A percentile compares a stretch with the other conserved stretches of the same genome.
Evolutionary conservation across 2,329 filamentous ascomycete genomes (phyloP).

Genomic region (Phaeosphaeriaceae sp.): DNA sequence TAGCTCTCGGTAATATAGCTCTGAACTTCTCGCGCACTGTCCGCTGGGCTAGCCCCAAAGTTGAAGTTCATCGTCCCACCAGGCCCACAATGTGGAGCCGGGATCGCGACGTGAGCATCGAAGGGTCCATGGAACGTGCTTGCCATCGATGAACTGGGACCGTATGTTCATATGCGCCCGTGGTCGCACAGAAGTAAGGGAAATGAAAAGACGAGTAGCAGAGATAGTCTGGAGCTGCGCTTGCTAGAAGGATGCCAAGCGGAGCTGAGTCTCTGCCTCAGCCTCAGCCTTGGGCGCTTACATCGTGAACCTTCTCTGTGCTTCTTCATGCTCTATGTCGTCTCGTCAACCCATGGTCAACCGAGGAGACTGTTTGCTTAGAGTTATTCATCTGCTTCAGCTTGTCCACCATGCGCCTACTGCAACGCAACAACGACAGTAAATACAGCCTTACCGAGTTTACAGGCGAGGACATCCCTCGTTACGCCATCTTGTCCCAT

Average conservation of each 20-base stretch:
- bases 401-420: background rate
- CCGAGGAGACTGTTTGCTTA: too few species aligned
- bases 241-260: background rate
- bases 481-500: constrained; percentile 6
- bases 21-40: too few species aligned
- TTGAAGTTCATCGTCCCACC: too few species aligned
- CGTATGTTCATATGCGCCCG: too few species aligned
- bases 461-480: background rate
- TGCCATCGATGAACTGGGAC: too few species aligned
- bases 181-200: too few species aligned
- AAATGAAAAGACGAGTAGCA: too few species aligned
- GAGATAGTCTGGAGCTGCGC: background rate
- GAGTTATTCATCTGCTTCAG: background rate
- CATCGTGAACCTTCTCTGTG: background rate
- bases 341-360: background rate
- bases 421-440: background rate
- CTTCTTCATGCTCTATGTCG: background rate
- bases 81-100: too few species aligned
- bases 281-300: constrained; percentile 1
- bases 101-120: too few species aligned
- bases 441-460: background rate
- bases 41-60: too few species aligned
- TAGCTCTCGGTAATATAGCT: too few species aligned
- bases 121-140: too few species aligned
- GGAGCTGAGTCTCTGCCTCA: background rate